These are phyloP conservation scores for Botrytis cinerea DNA, from an alignment of 2,329 filamentous ascomycete genomes.

Conservation along the genomic window DNA sequence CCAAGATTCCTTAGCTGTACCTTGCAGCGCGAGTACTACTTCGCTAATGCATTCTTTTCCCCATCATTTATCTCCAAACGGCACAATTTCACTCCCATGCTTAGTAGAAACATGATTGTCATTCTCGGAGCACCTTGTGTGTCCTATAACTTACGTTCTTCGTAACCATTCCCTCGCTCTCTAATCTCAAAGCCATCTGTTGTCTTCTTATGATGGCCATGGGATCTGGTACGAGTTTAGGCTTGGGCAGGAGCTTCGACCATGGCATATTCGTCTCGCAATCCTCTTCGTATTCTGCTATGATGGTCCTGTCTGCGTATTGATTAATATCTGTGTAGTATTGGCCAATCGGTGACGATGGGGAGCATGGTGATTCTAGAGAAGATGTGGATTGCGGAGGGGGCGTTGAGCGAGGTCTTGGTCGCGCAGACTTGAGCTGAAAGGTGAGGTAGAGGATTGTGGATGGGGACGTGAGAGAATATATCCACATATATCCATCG, in stretches of 20 bases:
- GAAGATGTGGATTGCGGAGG: neutral
- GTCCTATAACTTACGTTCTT: constrained; percentile 1
- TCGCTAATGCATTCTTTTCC: neutral
- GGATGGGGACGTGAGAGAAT: neutral
- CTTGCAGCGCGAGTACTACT: neutral
- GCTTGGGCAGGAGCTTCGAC: constrained; percentile 9
- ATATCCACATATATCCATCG: neutral
- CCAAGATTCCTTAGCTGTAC: neutral
- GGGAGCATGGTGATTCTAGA: neutral
- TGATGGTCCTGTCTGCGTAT: neutral
- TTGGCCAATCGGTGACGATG: neutral
- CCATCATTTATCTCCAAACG: neutral
- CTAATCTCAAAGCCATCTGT: neutral
- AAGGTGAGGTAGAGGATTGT: neutral
- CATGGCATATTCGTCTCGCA: neutral
- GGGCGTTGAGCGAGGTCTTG: neutral
- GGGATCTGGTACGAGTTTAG: neutral
- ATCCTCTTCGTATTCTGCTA: neutral
- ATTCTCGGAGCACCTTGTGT: constrained; percentile 3
- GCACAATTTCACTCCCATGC: neutral
- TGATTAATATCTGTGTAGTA: neutral
- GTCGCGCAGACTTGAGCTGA: neutral
- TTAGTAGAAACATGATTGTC: neutral
- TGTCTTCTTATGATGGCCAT: neutral
- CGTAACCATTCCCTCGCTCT: neutral